These are phyloP conservation scores for Leptodermis oblonga DNA, from an alignment of 257 asterid species.

Conservation along the genomic window DNA sequence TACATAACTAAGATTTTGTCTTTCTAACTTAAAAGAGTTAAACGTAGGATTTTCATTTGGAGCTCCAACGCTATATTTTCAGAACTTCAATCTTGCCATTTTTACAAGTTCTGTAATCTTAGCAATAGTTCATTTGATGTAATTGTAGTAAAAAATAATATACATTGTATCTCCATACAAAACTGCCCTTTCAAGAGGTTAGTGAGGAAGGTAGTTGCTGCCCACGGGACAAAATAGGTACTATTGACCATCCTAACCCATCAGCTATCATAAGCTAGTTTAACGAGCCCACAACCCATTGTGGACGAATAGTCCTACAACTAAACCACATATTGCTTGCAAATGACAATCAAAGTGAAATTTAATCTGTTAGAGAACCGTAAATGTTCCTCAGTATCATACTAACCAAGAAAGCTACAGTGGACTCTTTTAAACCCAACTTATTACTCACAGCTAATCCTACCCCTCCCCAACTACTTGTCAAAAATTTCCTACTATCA, in stretches of 20 bases:
- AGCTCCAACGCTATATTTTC: background rate
- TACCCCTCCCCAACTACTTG: background rate
- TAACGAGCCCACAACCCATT: background rate
- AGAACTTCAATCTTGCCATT: background rate
- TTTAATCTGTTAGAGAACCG: background rate
- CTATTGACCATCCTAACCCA: background rate
- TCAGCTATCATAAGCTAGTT: background rate
- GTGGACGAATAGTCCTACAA: background rate
- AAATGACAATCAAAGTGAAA: conserved; percentile 5
- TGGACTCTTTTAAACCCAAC: background rate
- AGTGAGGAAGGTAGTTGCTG: too few species aligned
- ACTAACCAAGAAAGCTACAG: background rate
- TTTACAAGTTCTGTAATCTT: too few species aligned
- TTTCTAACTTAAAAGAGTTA: background rate
- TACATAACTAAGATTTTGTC: background rate
- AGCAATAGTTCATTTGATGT: background rate
- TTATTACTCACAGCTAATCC: background rate
- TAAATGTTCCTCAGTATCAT: background rate
- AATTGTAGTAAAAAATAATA: too few species aligned
- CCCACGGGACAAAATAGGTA: background rate
- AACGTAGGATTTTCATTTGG: background rate
- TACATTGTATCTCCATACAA: background rate
- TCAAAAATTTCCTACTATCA: too few species aligned
- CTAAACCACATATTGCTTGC: background rate
- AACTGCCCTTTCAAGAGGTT: background rate